Conservation (phyloP, 2,329 filamentous ascomycete species). For the Alternaria sp. region DNA sequence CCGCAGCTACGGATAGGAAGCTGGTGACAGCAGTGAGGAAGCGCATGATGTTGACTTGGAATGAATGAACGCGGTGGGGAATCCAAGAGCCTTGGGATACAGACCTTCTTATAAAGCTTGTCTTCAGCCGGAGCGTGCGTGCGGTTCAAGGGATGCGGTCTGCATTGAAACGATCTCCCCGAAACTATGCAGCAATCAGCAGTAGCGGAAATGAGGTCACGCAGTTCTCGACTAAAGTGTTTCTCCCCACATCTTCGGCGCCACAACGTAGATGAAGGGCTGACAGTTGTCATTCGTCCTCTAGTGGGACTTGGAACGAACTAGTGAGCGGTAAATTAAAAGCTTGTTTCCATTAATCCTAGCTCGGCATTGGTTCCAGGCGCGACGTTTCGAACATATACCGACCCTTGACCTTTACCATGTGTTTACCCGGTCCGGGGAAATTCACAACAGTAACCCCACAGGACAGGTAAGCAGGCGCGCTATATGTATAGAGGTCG, state of each 20-base stretch:
- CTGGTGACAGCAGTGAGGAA: conserved; percentile 27
- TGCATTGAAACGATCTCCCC: not conserved
- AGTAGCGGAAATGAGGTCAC: conserved; percentile 2
- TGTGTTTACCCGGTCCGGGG: conserved; percentile 8
- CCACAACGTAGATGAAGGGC: conserved; percentile 6
- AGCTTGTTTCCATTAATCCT: conserved; percentile 14
- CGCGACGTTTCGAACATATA: conserved; percentile 5
- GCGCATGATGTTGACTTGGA: conserved; percentile 26
- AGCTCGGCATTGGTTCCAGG: conserved; percentile 5
- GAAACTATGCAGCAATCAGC: conserved; percentile 12
- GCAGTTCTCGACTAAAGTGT: conserved; percentile 7
- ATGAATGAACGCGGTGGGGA: not conserved
- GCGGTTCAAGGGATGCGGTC: conserved; percentile 8
- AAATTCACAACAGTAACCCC: conserved; percentile 1
- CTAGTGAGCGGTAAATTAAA: conserved; percentile 7
- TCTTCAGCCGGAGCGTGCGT: not conserved
- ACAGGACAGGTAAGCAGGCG: not conserved
- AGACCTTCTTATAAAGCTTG: conserved; percentile 6
- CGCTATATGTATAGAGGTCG: not conserved
- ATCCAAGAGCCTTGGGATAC: not conserved
- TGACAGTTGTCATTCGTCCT: not conserved
- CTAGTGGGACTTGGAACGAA: not conserved
- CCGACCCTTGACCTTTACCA: conserved; percentile 13
- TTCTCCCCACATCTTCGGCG: conserved; percentile 9
- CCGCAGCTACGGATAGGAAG: conserved; percentile 29